These are phyloP conservation scores for Microsporum canis DNA, from an alignment of 2,329 filamentous ascomycete species.

Conservation along the genomic window DNA sequence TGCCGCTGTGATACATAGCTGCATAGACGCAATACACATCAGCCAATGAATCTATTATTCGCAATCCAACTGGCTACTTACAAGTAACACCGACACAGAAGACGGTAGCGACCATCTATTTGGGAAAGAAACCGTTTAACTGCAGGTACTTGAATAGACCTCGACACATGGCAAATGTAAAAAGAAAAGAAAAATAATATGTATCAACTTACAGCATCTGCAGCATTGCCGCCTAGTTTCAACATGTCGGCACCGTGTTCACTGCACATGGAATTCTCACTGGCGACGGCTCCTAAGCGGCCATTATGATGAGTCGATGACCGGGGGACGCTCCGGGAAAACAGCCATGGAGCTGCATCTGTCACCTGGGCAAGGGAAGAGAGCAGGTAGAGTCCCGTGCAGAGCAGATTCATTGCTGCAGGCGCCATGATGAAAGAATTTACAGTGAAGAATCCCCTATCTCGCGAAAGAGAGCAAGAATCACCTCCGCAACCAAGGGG, in stretches of 20 bases:
- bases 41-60: constrained; percentile 1
- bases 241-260: constrained; percentile 55
- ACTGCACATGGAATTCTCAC: constrained; percentile 58
- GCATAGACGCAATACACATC: background rate
- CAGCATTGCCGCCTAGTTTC: constrained; percentile 56
- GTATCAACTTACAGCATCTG: constrained; percentile 48
- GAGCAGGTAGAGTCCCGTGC: constrained; percentile 12
- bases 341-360: constrained; percentile 3
- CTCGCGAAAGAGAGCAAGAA: background rate
- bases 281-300: constrained; percentile 53
- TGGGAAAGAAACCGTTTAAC: background rate
- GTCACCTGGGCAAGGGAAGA: constrained; percentile 10
- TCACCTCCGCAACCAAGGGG: background rate
- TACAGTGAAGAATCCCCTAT: background rate
- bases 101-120: constrained; percentile 55
- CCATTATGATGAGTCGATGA: background rate
- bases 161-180: background rate
- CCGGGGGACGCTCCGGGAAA: background rate
- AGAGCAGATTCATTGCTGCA: constrained; percentile 7
- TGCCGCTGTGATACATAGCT: constrained; percentile 65
- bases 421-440: constrained; percentile 10
- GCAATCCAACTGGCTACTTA: constrained; percentile 17
- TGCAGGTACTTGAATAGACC: background rate
- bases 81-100: constrained; percentile 64
- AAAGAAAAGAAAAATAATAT: background rate